Conservation (phyloP, 768 basidiomycete species). For the Pluteus cervinus region DNA sequence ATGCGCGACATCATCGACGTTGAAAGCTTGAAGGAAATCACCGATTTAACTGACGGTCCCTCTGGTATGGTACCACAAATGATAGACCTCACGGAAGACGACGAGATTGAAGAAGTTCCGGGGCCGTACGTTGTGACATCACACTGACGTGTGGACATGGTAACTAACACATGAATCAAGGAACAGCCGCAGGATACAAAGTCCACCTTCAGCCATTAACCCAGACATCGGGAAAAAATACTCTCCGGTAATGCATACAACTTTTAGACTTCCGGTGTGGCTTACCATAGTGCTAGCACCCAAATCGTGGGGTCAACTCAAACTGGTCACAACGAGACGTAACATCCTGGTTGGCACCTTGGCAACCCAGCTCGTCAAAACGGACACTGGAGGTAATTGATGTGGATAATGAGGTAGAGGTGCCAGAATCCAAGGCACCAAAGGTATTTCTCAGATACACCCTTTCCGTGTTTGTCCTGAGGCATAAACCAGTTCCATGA, state of each 20-base stretch:
- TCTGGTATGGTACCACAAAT: background rate
- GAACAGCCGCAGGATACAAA: background rate
- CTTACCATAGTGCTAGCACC: no score
- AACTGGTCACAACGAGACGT: no score
- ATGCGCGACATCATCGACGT: conserved; percentile 4
- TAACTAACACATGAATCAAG: background rate
- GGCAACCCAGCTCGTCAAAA: no score
- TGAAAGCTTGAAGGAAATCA: background rate
- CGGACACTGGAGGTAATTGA: no score
- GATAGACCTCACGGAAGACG: conserved; percentile 3
- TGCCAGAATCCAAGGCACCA: no score
- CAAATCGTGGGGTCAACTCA: no score
- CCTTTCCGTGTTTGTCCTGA: no score
- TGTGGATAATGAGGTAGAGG: no score
- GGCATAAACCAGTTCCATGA: no score
- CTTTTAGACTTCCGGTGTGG: background rate
- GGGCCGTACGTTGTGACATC: background rate
- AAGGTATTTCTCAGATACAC: no score
- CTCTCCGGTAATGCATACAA: background rate
- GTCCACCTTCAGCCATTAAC: background rate
- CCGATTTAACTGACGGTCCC: background rate
- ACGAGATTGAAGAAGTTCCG: background rate
- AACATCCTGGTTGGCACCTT: no score
- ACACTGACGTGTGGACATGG: background rate
- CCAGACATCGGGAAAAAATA: background rate